Evolutionary conservation across 1,284 basidiomycete genomes (phyloP).

Genomic region (Trichosporon coremiiforme): DNA sequence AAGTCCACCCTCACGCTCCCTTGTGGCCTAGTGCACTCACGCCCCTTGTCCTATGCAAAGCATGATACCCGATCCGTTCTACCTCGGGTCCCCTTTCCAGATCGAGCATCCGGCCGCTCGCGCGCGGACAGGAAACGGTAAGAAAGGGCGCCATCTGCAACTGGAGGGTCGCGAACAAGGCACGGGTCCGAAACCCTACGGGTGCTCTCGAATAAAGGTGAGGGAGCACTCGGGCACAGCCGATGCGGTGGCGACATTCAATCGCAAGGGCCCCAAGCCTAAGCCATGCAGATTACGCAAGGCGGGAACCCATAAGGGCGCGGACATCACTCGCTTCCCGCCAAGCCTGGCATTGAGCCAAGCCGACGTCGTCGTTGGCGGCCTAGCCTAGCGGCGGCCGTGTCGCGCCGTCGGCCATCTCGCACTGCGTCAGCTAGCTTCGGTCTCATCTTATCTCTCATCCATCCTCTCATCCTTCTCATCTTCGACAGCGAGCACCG

Average conservation of each 20-base stretch:
- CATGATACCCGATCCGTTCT: too few relatives aligned
- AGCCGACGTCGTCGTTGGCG: not conserved
- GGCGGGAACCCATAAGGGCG: not conserved
- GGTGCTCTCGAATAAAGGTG: not conserved
- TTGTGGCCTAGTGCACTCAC: not conserved
- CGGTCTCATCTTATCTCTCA: not conserved
- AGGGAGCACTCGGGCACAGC: too few relatives aligned
- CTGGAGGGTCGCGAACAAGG: not conserved
- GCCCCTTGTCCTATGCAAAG: not conserved
- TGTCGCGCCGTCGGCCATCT: not conserved
- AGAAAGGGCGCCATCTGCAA: not conserved
- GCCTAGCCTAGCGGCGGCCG: not conserved
- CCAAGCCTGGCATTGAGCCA: not conserved
- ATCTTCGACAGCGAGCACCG: not conserved
- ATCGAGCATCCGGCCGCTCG: too few relatives aligned
- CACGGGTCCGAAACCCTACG: not conserved
- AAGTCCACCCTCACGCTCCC: not conserved
- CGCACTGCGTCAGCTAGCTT: not conserved
- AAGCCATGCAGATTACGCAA: not conserved
- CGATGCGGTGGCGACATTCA: not conserved
- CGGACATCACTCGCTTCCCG: conserved; percentile 4
- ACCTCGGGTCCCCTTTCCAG: too few relatives aligned
- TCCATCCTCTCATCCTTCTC: not conserved
- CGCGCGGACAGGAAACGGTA: too few relatives aligned
- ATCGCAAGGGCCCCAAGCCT: not conserved